Percentiles rank a stretch among this genome's conserved stretches.
These are phyloP conservation scores for Microthlaspi erraticum DNA, from an alignment of 345 rosid species.

Conservation along the genomic window DNA sequence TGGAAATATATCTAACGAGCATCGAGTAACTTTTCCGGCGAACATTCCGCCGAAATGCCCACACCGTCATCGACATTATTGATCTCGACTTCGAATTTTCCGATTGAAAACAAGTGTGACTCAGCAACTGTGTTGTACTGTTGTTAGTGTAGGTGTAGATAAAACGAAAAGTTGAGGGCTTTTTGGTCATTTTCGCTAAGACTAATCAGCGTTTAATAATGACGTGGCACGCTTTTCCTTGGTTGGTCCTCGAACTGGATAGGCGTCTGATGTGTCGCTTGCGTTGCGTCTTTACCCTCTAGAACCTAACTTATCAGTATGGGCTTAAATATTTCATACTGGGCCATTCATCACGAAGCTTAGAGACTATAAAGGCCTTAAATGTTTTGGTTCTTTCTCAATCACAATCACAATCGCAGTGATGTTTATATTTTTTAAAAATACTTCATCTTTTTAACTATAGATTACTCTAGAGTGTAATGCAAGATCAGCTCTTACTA, in stretches of 20 bases:
- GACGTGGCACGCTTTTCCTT: constrained; percentile 38
- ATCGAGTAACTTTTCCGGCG: constrained; percentile 42
- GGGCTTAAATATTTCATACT: background rate
- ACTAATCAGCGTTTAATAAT: background rate
- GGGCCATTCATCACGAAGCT: background rate
- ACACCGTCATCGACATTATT: constrained; percentile 63
- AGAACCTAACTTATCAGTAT: background rate
- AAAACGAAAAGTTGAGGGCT: background rate
- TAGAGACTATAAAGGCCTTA: background rate
- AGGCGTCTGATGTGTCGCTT: constrained; percentile 44
- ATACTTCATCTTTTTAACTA: background rate
- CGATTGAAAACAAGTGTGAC: constrained; percentile 31
- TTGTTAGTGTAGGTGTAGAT: background rate
- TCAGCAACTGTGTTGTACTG: constrained; percentile 13
- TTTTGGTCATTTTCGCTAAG: background rate
- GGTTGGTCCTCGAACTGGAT: constrained; percentile 33
- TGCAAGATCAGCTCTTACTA: background rate
- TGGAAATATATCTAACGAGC: constrained; percentile 46
- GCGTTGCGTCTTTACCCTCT: constrained; percentile 41
- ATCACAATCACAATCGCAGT: background rate
- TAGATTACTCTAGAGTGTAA: background rate
- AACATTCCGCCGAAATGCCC: constrained; percentile 59
- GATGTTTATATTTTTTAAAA: background rate
- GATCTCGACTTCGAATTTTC: constrained; percentile 36
- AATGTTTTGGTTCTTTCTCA: background rate